Conservation (phyloP, 75 land plant species). For the Azolla pinnata region DNA sequence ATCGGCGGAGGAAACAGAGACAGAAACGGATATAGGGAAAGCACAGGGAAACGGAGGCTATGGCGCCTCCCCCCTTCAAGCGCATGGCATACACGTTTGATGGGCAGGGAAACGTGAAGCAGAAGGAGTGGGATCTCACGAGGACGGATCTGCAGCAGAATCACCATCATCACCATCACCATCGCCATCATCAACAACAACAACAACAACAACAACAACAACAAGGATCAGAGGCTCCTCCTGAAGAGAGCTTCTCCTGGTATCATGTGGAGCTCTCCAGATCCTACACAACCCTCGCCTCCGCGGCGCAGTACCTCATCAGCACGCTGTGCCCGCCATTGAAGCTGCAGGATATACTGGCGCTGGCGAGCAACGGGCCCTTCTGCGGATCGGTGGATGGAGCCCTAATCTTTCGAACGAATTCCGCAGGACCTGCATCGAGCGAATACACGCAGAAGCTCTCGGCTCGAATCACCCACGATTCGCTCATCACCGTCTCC, state of each 20-base stretch:
- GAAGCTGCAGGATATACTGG: constrained; percentile 78
- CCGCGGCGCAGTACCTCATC: constrained; percentile 69
- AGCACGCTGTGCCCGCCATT: constrained; percentile 79
- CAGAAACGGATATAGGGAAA: neutral
- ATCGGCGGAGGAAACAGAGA: neutral
- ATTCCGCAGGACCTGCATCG: constrained; percentile 66
- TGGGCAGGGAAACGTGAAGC: constrained; percentile 53
- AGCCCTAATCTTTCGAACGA: constrained; percentile 66
- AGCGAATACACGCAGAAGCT: constrained; percentile 69
- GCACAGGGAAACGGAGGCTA: neutral
- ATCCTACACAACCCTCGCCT: constrained; percentile 44
- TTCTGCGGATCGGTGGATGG: constrained; percentile 79
- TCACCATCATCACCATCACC: too few species aligned
- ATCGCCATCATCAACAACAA: too few species aligned
- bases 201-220: too few species aligned
- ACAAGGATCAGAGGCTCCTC: too few species aligned
- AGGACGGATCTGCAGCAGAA: constrained; percentile 18
- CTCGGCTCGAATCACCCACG: constrained; percentile 66
- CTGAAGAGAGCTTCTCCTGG: constrained; percentile 57
- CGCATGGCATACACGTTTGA: constrained; percentile 69
- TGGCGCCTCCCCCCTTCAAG: constrained; percentile 19
- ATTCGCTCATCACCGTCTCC: constrained; percentile 75
- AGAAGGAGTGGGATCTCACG: constrained; percentile 58
- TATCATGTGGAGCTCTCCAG: constrained; percentile 85
- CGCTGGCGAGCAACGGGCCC: constrained; percentile 75